Evolutionary conservation across 2,329 filamentous ascomycete genomes (phyloP).

Genomic region (Macrophomina pseudophaseolina): DNA sequence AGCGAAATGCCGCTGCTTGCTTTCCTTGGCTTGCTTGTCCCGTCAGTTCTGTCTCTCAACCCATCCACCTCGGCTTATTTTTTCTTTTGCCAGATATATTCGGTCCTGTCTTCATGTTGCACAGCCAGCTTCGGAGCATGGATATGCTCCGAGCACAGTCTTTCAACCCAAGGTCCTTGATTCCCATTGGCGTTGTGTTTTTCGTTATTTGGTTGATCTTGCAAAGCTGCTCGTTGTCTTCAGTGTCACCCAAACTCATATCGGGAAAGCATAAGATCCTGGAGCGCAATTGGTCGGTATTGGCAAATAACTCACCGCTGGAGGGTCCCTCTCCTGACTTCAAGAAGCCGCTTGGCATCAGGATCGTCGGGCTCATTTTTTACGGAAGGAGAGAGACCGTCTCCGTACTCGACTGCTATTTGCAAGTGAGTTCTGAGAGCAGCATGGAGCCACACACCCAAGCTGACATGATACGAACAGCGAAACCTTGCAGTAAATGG

Average conservation of each 20-base stretch:
- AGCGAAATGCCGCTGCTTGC: background rate
- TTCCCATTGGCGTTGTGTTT: background rate
- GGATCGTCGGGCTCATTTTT: slow-evolving; percentile 47
- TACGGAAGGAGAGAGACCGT: slow-evolving; percentile 41
- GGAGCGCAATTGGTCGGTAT: slow-evolving; percentile 45
- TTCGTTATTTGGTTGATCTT: background rate
- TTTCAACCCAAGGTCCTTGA: background rate
- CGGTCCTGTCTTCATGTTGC: background rate
- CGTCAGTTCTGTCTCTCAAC: background rate
- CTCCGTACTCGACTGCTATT: slow-evolving; percentile 48
- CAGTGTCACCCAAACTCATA: background rate
- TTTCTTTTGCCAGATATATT: background rate
- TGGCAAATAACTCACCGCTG: slow-evolving; percentile 35
- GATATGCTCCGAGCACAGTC: background rate
- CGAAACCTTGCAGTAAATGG: slow-evolving; percentile 47
- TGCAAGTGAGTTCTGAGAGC: slow-evolving; percentile 30
- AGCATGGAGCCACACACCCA: background rate
- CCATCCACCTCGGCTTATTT: background rate
- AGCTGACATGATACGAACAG: slow-evolving; percentile 28
- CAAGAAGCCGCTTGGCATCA: slow-evolving; percentile 42
- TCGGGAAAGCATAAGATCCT: background rate
- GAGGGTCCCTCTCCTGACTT: slow-evolving; percentile 30
- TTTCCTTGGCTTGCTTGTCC: background rate
- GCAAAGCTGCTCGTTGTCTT: background rate
- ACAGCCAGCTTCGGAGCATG: background rate